These are phyloP conservation scores for Geotrichum ghanense DNA, from an alignment of 805 yeast species.

Conservation along the genomic window DNA sequence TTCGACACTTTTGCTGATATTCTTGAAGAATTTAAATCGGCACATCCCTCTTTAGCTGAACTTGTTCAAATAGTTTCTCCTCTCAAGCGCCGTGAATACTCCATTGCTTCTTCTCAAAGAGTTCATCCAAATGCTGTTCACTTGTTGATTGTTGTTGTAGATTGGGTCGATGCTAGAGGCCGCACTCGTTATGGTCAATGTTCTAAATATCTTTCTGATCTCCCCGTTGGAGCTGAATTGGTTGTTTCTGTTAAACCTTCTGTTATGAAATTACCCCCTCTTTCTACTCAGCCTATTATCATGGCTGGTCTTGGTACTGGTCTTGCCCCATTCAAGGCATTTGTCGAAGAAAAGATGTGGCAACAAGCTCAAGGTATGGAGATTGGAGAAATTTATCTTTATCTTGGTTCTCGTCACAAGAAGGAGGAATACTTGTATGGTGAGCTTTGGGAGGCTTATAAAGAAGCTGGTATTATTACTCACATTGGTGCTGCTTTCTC, in stretches of 20 bases:
- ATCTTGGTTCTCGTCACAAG: slow-evolving; percentile 89
- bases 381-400: slow-evolving; percentile 81
- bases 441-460: slow-evolving; percentile 94
- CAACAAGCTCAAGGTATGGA: slow-evolving; percentile 80
- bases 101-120: slow-evolving; percentile 93
- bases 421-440: slow-evolving; percentile 93
- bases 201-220: slow-evolving; percentile 78
- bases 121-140: slow-evolving; percentile 87
- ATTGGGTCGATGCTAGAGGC: slow-evolving; percentile 83
- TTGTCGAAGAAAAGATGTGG: slow-evolving; percentile 90
- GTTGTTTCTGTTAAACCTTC: slow-evolving; percentile 94
- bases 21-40: slow-evolving; percentile 66
- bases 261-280: slow-evolving; percentile 90
- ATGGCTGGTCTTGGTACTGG: slow-evolving; percentile 99
- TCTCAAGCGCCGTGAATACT: slow-evolving; percentile 92
- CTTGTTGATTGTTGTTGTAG: slow-evolving; percentile 86
- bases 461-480: slow-evolving; percentile 83
- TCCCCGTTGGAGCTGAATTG: slow-evolving; percentile 68
- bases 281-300: slow-evolving; percentile 77
- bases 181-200: slow-evolving; percentile 88
- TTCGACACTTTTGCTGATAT: slow-evolving; percentile 73
- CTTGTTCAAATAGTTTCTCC: slow-evolving; percentile 69
- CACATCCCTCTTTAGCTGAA: slow-evolving; percentile 63
- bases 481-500: slow-evolving; percentile 97
- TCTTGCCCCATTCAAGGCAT: slow-evolving; percentile 96